Percentiles rank a stretch among this genome's conserved stretches.
phyloP scores from a whole-genome alignment of 371 early-diverging fungal species.

The Apophysomyces trapeziformis region DNA sequence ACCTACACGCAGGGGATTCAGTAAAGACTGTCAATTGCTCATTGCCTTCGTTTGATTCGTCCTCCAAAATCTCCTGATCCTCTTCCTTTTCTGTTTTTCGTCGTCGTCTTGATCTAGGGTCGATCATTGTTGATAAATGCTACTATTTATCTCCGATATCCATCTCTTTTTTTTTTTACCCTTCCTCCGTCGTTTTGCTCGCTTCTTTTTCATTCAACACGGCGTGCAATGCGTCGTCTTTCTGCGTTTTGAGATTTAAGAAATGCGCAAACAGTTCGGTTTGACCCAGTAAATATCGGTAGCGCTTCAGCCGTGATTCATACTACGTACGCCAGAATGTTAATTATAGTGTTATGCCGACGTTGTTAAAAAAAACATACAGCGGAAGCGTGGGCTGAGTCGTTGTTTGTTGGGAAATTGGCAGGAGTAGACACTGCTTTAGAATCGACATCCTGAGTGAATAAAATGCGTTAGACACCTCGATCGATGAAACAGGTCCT shows the following conservation, averaged over 20 bases:
- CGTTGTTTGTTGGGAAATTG: neutral
- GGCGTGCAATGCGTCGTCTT: slow-evolving; percentile 18
- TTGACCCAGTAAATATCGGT: slow-evolving; percentile 80
- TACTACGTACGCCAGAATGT: slow-evolving; percentile 3
- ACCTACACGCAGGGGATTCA: slow-evolving; percentile 77
- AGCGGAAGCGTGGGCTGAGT: neutral
- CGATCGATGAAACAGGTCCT: neutral
- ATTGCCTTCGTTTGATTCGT: slow-evolving; percentile 61
- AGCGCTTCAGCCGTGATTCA: slow-evolving; percentile 27
- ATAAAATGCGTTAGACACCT: neutral
- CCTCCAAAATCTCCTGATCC: slow-evolving; percentile 76
- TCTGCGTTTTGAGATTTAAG: slow-evolving; percentile 41
- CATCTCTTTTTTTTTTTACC: slow-evolving; percentile 21
- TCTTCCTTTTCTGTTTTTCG: slow-evolving; percentile 91
- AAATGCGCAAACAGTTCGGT: slow-evolving; percentile 64
- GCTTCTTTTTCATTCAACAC: slow-evolving; percentile 25
- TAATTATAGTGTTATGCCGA: neutral
- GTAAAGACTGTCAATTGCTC: slow-evolving; percentile 63
- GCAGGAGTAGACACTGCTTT: neutral
- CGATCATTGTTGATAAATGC: neutral
- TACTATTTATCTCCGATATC: neutral
- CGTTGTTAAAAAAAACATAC: neutral
- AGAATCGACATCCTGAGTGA: neutral
- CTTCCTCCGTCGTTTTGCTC: slow-evolving; percentile 10
- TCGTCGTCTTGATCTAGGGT: slow-evolving; percentile 59